Percentiles rank a stretch among this genome's conserved stretches.
Conservation (phyloP, 2,329 filamentous ascomycete genomes). For the Phaeosphaeriaceae sp. region DNA sequence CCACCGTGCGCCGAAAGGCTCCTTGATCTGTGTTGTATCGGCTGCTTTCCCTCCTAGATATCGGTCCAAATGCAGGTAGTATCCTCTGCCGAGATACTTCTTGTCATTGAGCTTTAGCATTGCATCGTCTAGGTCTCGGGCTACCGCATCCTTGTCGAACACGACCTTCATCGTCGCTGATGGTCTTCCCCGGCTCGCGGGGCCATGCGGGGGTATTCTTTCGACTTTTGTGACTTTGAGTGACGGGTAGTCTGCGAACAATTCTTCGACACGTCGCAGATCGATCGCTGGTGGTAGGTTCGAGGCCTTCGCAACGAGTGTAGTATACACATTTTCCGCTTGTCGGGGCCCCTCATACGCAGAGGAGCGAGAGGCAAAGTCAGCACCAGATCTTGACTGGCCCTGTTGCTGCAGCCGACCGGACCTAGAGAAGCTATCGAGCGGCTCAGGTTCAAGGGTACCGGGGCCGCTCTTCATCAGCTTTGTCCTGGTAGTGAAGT, state of each 20-base stretch:
- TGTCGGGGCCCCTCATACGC: conserved; percentile 21
- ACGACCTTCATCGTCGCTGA: conserved; percentile 40
- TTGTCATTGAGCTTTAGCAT: conserved; percentile 45
- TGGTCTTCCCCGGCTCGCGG: conserved; percentile 28
- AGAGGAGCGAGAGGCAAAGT: conserved; percentile 20
- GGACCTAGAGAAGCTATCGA: conserved; percentile 27
- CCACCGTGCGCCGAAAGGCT: conserved; percentile 42
- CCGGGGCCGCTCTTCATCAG: conserved; percentile 45
- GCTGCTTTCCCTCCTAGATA: conserved; percentile 35
- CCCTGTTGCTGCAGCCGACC: conserved; percentile 20
- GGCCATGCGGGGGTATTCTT: conserved; percentile 29
- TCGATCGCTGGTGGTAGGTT: conserved; percentile 42
- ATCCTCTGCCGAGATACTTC: conserved; percentile 42
- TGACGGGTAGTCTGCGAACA: conserved; percentile 39
- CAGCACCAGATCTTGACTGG: conserved; percentile 24
- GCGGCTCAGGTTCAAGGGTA: conserved; percentile 36
- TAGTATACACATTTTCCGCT: conserved; percentile 36
- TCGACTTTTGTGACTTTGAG: conserved; percentile 44
- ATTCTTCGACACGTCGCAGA: conserved; percentile 30
- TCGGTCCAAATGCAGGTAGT: conserved; percentile 45
- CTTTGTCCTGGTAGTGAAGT: conserved; percentile 37
- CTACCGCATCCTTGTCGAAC: conserved; percentile 40
- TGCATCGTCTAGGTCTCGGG: conserved; percentile 38
- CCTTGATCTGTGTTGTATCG: conserved; percentile 30
- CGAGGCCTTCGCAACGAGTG: conserved; percentile 41